Base-by-base conservation (phyloP, 1,284 basidiomycete genomes). In the Blastosporella zonata region DNA sequence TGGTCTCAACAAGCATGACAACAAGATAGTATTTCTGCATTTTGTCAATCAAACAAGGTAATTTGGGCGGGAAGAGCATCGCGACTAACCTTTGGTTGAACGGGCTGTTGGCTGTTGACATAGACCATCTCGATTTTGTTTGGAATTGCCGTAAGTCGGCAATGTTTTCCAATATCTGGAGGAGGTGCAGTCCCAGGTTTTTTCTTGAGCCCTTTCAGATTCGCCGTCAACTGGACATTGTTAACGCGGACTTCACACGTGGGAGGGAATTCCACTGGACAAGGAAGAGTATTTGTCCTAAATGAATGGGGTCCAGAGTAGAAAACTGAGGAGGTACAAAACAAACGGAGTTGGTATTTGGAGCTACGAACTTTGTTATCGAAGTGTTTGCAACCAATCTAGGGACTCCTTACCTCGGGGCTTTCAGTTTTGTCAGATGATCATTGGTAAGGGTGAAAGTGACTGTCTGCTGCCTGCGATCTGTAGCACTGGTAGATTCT, bases 161-260 rank as follows among this genome's bases (percentile, higher is more conserved):
- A 68, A 43, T 77, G 69, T 64, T 80, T 84, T 31, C 80, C 80
- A 31, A 97, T 68, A 63, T 96, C 87, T 8, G 93, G 87, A 0
- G 94, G 94, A 15, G 94, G 93, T 1, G 94, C 91, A 43, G 92
- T 97, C 0, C 94, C 94, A n/a, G 93, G 87, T 62, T 93, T 96
- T 68, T 97, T 97, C 75, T 97, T 95, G 59, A 97, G 70, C 1
- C 95, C 95, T 62, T 93, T 92, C 57, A 93, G 70, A 65, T 89
- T 95, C 44, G 89, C 91, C 9, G 73, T 73, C 25, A 96, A 69
- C 41, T 78, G 72, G 2, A 75, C 73, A 49, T 74, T 77, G 64
- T 97, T 96, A 31, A 97, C 81, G 58, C 87, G 82, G 43, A 95
- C 84, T 77, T 97, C 95, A 61, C 91, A 95, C 17, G 90, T 92